Evolutionary conservation across 1,139 yeast species (phyloP), one percentile per base, ranked within the genome.

Genomic region (Suhomyces guaymorum): DNA sequence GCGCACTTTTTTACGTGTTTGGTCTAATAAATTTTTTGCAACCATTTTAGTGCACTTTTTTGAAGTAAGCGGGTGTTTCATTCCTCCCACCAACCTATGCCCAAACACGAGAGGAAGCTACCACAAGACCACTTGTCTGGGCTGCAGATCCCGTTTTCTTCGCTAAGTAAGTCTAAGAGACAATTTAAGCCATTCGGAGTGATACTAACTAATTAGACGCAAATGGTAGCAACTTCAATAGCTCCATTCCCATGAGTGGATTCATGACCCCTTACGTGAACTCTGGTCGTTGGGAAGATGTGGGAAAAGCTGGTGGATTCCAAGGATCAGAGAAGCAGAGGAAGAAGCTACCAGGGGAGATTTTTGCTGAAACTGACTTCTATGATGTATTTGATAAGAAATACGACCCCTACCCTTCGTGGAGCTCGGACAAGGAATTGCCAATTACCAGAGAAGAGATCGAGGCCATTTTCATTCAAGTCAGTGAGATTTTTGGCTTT

Each of bases 401-500:
- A 25, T 63, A 65, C 39, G 76, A 76, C 37, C 75, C 79, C 0
- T 81, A 78, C 48, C 85, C 87, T 0, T 61, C 81, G 5, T 82
- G 88, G 88, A 54, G 57, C 8, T 51, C 61, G 6, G 55, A 57
- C 1, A 55, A 55, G 3, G 52, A 42, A 2, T 44, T 24, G 8
- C 57, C 59, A 3, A 47, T 54, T 12, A 38, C 47, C 14, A 41
- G 43, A 6, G 95, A 88, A 59, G 96, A 88, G 61, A 88, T 94
- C 53, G 94, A 86, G 65, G 95, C 85, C 57, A 82, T 92, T 38
- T 92, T 92, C 62, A 82, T 86, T 55, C 96, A 90, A 58, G 72
- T 94, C 59, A 73, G 96, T 41, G 82, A 84, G 65, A 84, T 85
- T 63, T 89, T 94, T 64, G 98, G 98, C 44, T 94, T 94, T 78